These are phyloP conservation scores for Prunus campanulata DNA, from an alignment of 306 rosid genomes.

Conservation along the genomic window DNA sequence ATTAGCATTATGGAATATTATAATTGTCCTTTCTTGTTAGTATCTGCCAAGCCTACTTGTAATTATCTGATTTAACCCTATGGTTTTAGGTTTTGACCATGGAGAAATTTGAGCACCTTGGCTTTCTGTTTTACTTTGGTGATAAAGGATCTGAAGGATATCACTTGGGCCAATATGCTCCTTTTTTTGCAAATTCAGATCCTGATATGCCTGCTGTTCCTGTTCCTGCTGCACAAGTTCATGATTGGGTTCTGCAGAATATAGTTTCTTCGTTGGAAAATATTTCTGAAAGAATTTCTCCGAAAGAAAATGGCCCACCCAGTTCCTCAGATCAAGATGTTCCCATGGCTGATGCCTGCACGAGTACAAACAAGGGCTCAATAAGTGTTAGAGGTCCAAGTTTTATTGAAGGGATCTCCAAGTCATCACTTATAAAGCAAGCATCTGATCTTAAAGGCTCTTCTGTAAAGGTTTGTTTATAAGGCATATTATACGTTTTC, in stretches of 20 bases:
- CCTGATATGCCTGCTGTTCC: constrained; percentile 99
- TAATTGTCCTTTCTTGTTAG: constrained; percentile 6
- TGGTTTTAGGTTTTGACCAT: constrained; percentile 77
- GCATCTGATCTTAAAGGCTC: constrained; percentile 88
- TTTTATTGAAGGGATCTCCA: constrained; percentile 91
- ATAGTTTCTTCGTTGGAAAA: constrained; percentile 79
- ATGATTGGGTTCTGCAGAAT: constrained; percentile 79
- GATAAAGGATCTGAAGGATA: constrained; percentile 77
- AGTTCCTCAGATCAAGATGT: constrained; percentile 85
- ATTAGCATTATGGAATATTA: constrained; percentile 6
- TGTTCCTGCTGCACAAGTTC: constrained; percentile 83
- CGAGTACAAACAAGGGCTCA: constrained; percentile 55
- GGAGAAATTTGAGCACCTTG: constrained; percentile 94
- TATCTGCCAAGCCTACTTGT: constrained; percentile 16
- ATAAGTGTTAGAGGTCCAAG: constrained; percentile 63
- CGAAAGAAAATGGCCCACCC: constrained; percentile 80
- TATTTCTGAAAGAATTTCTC: constrained; percentile 75
- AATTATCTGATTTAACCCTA: constrained; percentile 28
- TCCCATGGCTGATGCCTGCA: constrained; percentile 89
- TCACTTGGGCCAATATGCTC: constrained; percentile 79
- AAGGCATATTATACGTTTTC: neutral
- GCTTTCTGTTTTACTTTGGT: constrained; percentile 84
- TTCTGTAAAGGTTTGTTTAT: constrained; percentile 76
- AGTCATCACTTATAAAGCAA: constrained; percentile 81
- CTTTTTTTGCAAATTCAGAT: constrained; percentile 96